phyloP scores from a whole-genome alignment of 2,329 filamentous ascomycete species.

The Alternaria angustiovoidea region DNA sequence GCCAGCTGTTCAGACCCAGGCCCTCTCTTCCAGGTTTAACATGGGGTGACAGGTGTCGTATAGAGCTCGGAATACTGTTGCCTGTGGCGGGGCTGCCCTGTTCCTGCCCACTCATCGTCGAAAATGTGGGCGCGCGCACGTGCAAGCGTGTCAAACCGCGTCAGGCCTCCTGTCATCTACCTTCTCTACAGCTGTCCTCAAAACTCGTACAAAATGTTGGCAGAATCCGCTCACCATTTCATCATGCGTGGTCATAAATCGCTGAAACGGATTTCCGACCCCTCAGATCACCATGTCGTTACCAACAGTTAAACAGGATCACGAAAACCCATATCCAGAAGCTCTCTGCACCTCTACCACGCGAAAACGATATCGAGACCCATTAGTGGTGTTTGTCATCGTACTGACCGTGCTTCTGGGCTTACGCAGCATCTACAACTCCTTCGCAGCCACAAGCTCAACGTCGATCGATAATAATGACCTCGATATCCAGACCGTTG shows the following conservation, averaged over 20 bases:
- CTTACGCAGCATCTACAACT: slow-evolving; percentile 11
- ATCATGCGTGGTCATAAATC: not conserved
- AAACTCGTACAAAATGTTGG: not conserved
- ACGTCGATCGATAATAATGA: not conserved
- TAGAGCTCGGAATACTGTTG: not conserved
- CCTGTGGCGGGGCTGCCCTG: slow-evolving; percentile 13
- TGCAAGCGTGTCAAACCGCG: slow-evolving; percentile 21
- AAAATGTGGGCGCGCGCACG: slow-evolving; percentile 18
- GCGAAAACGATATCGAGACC: slow-evolving; percentile 18
- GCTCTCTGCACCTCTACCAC: not conserved
- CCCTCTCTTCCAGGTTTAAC: not conserved
- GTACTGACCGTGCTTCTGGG: slow-evolving; percentile 13
- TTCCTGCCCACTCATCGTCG: slow-evolving; percentile 7
- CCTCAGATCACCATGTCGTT: not conserved
- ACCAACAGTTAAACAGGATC: not conserved
- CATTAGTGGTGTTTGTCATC: slow-evolving; percentile 15
- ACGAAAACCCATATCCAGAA: not conserved
- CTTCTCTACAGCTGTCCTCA: not conserved
- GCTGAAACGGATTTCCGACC: not conserved
- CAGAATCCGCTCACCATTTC: not conserved
- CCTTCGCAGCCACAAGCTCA: not conserved
- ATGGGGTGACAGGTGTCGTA: not conserved
- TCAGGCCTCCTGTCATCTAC: not conserved
- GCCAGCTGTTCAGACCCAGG: not conserved
- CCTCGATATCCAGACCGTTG: not conserved